Conservation (phyloP, 208 protist species). For the Vickermania ingenoplastis region DNA sequence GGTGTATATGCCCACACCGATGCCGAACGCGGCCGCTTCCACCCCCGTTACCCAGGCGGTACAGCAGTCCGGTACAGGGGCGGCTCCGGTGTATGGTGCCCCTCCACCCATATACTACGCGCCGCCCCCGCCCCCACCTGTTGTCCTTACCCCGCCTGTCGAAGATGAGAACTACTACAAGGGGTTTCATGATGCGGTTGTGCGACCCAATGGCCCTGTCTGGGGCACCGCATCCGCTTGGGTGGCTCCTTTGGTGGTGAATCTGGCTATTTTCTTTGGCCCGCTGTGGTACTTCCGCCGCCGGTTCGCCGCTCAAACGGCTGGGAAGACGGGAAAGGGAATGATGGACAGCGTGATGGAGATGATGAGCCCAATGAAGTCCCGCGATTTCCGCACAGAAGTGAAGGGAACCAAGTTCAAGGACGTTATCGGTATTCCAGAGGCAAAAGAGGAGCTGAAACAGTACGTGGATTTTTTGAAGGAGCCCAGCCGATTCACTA, state of each 20-base stretch:
- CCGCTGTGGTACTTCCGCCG: constrained; percentile 87
- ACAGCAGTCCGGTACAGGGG: too few species aligned
- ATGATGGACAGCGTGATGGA: constrained; percentile 79
- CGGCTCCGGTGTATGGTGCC: too few species aligned
- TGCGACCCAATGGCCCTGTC: constrained; percentile 50
- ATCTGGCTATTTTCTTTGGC: constrained; percentile 76
- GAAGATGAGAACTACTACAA: constrained; percentile 83
- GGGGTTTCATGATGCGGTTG: constrained; percentile 84
- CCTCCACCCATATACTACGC: too few species aligned
- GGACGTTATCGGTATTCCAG: constrained; percentile 96
- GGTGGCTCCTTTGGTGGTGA: constrained; percentile 71
- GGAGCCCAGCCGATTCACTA: constrained; percentile 91
- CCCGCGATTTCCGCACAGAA: constrained; percentile 77
- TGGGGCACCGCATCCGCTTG: constrained; percentile 69
- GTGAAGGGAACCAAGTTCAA: constrained; percentile 85
- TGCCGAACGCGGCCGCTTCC: too few species aligned
- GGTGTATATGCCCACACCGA: too few species aligned
- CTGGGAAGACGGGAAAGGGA: constrained; percentile 18
- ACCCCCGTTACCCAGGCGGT: too few species aligned
- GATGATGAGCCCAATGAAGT: constrained; percentile 92
- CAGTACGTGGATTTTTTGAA: constrained; percentile 98
- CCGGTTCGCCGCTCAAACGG: constrained; percentile 46
- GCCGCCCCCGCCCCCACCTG: constrained; percentile 3
- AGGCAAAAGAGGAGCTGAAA: constrained; percentile 97
- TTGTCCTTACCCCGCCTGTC: constrained; percentile 7